These are phyloP conservation scores for Rhododendron williamsianum DNA, from an alignment of 148 eudicot genomes.

Conservation along the genomic window DNA sequence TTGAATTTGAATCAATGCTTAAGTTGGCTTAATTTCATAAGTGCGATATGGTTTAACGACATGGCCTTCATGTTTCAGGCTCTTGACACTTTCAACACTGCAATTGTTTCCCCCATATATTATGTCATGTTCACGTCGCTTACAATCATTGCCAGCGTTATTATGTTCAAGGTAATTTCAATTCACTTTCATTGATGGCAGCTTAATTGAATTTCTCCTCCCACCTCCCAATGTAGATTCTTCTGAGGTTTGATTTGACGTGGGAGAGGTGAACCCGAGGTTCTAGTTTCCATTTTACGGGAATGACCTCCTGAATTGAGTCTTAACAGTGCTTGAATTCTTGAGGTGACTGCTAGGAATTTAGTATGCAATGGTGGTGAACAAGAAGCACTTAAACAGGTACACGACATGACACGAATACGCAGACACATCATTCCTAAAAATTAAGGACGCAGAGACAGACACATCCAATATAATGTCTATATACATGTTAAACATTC, in stretches of 20 bases:
- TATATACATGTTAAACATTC: not conserved
- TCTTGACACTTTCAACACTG: slow-evolving; percentile 58
- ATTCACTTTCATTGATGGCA: not conserved
- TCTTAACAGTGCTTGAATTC: not conserved
- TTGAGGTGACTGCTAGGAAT: not conserved
- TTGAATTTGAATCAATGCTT: not conserved
- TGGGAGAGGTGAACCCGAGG: not conserved
- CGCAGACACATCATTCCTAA: not conserved
- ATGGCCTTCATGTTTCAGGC: slow-evolving; percentile 36
- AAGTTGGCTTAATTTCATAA: not conserved
- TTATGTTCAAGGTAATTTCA: slow-evolving; percentile 57
- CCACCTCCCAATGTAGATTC: not conserved
- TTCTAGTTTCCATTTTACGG: not conserved
- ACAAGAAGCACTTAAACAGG: not conserved
- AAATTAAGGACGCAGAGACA: not conserved
- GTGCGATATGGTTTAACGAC: not conserved
- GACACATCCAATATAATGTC: not conserved
- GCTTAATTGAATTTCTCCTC: not conserved
- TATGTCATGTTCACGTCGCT: slow-evolving; percentile 67
- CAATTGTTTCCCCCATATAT: slow-evolving; percentile 59
- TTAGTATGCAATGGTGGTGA: not conserved
- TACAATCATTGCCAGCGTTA: slow-evolving; percentile 55
- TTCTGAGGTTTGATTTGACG: not conserved
- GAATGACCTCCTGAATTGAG: not conserved
- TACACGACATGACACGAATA: not conserved